Conservation (phyloP, 257 asterid species). For the Prunella vulgaris region DNA sequence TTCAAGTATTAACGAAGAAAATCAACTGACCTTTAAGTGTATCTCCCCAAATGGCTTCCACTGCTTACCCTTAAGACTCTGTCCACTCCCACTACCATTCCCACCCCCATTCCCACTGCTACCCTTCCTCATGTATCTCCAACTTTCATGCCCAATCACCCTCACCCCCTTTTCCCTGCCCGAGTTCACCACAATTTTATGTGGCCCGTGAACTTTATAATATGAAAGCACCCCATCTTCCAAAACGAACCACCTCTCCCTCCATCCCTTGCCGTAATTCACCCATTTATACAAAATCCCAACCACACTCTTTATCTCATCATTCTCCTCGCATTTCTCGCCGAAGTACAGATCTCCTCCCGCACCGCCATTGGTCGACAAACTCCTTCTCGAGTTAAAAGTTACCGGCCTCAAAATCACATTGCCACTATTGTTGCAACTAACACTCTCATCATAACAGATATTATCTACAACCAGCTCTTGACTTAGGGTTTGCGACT, state of each 20-base stretch:
- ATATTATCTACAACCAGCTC: constrained; percentile 38
- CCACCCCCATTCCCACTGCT: constrained; percentile 35
- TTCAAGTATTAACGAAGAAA: constrained; percentile 9
- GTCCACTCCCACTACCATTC: neutral
- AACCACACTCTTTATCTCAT: constrained; percentile 52
- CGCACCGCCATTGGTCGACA: constrained; percentile 38
- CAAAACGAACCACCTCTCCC: constrained; percentile 91
- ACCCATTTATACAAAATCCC: constrained; percentile 94
- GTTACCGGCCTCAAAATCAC: constrained; percentile 36
- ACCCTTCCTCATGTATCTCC: constrained; percentile 84
- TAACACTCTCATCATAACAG: constrained; percentile 19
- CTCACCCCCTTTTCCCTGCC: constrained; percentile 63
- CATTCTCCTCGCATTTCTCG: constrained; percentile 36
- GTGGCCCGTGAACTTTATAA: constrained; percentile 94
- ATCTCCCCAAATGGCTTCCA: constrained; percentile 91
- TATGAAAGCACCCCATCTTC: constrained; percentile 96
- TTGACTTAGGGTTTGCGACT: constrained; percentile 54
- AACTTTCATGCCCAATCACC: constrained; percentile 86
- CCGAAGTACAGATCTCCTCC: constrained; percentile 33
- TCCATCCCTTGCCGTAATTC: constrained; percentile 98
- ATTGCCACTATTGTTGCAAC: constrained; percentile 19
- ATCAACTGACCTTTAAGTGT: constrained; percentile 69
- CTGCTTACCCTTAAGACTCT: constrained; percentile 28
- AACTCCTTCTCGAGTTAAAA: constrained; percentile 63
- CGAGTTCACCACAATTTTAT: constrained; percentile 62